Evolutionary conservation across 768 basidiomycete species (phyloP), one percentile per base, ranked within the genome.

Genomic region (Psilocybe sp.): DNA sequence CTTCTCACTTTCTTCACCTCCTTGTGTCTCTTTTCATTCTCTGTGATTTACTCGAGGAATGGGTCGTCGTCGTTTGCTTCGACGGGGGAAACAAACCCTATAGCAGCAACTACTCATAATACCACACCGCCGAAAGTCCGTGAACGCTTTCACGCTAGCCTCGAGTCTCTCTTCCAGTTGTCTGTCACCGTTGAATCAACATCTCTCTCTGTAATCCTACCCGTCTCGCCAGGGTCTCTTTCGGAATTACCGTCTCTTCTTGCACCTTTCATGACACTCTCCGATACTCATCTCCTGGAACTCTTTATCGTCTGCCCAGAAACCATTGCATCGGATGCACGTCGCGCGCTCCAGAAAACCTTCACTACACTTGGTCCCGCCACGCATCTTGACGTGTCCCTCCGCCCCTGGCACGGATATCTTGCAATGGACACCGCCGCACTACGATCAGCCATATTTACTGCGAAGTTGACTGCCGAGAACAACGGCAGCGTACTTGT

Each of bases 281-380:
- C 59, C 72, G 5, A 28, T 28, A 51, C 53, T 19, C 56, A 64
- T 35, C 51, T 84, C 3, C 63, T 63, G 10, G 76, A 81, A 59
- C 62, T 85, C 33, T 57, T 81, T 28, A 55, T 85, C 7, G 60
- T 79, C 12, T 78, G 74, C 56, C 76, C 79, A 1, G 60, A 68
- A 11, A 40, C 59, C 1, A 57, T 77, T 5, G 57, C 70, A 13
- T 41, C 66, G 0, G 63, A 69, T 38, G 62, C 67, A n/a, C 70
- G 71, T 11, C 64, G 58, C 4, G 54, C 51, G 18, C 63, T 84
- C 28, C 73, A 67, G 36, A 46, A 50, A 3, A 48, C 61, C 12
- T 59, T 78, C 8, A 58, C 65, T 2, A 59, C 63, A 38, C 36
- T 50, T 1, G 62, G 62, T 9, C 51, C 59, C 2, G 50, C 49